These are phyloP conservation scores for Suaeda aralocaspica DNA, from an alignment of 148 eudicot species.

Conservation along the genomic window DNA sequence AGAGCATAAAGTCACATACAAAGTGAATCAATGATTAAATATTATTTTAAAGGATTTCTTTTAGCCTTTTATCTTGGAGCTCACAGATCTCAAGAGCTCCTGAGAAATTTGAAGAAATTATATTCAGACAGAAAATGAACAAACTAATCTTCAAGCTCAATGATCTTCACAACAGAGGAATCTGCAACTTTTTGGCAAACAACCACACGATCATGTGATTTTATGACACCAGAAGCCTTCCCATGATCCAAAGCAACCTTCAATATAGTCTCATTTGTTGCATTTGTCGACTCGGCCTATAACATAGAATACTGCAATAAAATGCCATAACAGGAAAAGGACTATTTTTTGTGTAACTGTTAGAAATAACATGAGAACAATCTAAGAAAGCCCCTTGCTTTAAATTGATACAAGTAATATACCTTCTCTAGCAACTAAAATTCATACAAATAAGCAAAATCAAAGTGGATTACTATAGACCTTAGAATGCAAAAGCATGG, in stretches of 20 bases:
- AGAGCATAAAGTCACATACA: too few relatives aligned
- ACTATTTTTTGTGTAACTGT: not conserved
- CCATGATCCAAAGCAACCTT: constrained; percentile 87
- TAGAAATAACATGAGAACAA: not conserved
- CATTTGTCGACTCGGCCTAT: constrained; percentile 74
- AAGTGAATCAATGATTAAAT: too few relatives aligned
- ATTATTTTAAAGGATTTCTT: too few relatives aligned
- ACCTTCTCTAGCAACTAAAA: too few relatives aligned
- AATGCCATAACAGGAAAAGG: not conserved
- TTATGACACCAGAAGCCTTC: constrained; percentile 63
- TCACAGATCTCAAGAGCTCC: not conserved
- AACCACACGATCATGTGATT: constrained; percentile 80
- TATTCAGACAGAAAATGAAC: not conserved
- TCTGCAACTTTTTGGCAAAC: constrained; percentile 89
- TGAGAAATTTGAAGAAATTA: not conserved
- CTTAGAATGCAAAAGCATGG: not conserved
- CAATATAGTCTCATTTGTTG: constrained; percentile 67
- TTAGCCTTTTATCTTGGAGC: too few relatives aligned
- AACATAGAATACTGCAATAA: not conserved
- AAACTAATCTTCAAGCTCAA: constrained; percentile 74
- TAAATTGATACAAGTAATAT: not conserved
- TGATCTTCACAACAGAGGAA: constrained; percentile 78
- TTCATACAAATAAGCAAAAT: not conserved
- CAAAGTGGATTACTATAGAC: not conserved
- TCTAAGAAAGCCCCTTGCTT: not conserved